Evolutionary conservation across 371 early-diverging fungal genomes (phyloP).

Genomic region (Saksenaea oblongispora): DNA sequence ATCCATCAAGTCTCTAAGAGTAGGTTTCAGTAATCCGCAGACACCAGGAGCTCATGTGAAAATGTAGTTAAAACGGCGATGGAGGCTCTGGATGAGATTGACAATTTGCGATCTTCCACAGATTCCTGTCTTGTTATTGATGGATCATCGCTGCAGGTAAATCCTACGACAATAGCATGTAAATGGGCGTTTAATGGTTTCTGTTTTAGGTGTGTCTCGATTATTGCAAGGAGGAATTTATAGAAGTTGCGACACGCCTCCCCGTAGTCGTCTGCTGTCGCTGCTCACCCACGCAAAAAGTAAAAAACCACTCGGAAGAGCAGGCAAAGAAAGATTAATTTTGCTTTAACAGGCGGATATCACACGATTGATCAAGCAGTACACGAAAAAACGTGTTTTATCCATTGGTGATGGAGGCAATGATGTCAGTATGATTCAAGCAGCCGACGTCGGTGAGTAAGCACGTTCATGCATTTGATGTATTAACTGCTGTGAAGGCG

Average conservation of each 20-base stretch:
- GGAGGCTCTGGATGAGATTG: conserved; percentile 70
- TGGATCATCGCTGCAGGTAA: conserved; percentile 87
- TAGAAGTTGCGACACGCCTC: conserved; percentile 75
- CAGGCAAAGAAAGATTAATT: not conserved
- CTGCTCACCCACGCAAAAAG: conserved; percentile 99
- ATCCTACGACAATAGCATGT: not conserved
- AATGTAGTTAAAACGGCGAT: conserved; percentile 54
- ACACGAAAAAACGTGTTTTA: conserved; percentile 78
- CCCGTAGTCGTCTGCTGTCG: conserved; percentile 97
- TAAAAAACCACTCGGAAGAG: conserved; percentile 8
- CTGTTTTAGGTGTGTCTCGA: conserved; percentile 64
- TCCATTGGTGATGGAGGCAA: conserved; percentile 99
- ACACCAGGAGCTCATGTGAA: not conserved
- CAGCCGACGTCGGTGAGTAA: conserved; percentile 89
- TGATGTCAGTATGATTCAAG: conserved; percentile 99
- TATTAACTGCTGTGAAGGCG: conserved; percentile 31
- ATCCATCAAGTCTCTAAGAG: conserved; percentile 77
- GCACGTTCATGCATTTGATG: not conserved
- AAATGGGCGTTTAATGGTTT: conserved; percentile 5
- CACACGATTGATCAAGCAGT: conserved; percentile 81
- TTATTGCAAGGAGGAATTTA: conserved; percentile 79
- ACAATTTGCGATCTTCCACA: conserved; percentile 55
- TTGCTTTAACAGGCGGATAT: conserved; percentile 74
- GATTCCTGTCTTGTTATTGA: conserved; percentile 96
- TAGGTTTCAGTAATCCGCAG: conserved; percentile 22